Base-by-base conservation (phyloP, 2,329 filamentous ascomycete genomes). In the Pseudogymnoascus sp. region DNA sequence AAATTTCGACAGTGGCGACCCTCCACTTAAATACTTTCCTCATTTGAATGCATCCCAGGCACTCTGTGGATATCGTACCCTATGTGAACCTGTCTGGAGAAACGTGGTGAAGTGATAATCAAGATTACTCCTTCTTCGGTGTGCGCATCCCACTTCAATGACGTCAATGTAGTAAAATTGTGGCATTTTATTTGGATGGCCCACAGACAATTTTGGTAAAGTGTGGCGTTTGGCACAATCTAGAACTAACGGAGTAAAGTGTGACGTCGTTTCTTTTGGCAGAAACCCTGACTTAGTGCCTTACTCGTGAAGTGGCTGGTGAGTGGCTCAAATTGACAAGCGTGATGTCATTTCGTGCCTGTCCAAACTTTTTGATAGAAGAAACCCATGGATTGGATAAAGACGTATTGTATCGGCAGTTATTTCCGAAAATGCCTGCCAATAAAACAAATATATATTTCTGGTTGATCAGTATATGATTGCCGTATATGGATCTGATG, bases 91-190 rank as follows among this genome's bases (percentile, higher is more conserved):
- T 56, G 25, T 56, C n/a, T 34, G n/a, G 10, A 7, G n/a, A 56
- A 56, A 56, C 50, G 50, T 56, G 50, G 50, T 56, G 2, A 18
- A 34, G 28, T 56, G 50, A 56, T 56, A 56, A 56, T 56, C 50
- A 56, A 34, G 50, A 34, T 56, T 34, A 18, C 8, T 34, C 18
- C 50, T 56, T 16, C 2, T 56, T 56, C 28, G 10, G 50, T 18
- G 16, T 5, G n/a, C 1, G 6, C 5, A 50, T 50, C 44, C 44
- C 21, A 50, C 23, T 2, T 18, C 18, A 16, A 34, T 56, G 50
- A 56, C 50, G 50, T 56, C 50, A 56, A 56, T 56, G 50, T 56
- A 56, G 50, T 56, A 31, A 34, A 56, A 34, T 28, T 56, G 28
- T 44, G 16, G 28, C 50, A 36, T 56, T 56, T 28, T 56, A 34